Percentiles rank a stretch among this genome's conserved stretches.
Evolutionary conservation across 2,329 filamentous ascomycete genomes (phyloP).

Genomic region (Fusarium clavum): DNA sequence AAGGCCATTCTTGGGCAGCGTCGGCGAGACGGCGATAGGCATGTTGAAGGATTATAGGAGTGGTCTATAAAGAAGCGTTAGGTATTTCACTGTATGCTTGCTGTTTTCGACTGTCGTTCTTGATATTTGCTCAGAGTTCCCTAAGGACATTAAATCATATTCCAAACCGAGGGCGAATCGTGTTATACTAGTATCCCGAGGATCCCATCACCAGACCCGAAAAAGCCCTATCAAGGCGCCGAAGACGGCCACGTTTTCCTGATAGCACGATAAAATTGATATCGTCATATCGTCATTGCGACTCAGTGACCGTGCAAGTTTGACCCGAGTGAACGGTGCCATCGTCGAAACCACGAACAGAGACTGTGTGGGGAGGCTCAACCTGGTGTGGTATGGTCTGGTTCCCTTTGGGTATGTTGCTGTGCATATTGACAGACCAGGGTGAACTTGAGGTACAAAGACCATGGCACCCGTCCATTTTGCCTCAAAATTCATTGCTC

Average conservation of each 20-base stretch:
- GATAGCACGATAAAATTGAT: slow-evolving; percentile 22
- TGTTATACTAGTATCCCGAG: slow-evolving; percentile 36
- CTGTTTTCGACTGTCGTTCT: background rate
- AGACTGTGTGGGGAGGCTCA: slow-evolving; percentile 34
- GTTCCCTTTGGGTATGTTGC: slow-evolving; percentile 32
- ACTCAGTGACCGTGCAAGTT: slow-evolving; percentile 27
- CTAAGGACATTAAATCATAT: slow-evolving; percentile 19
- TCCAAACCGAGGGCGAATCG: slow-evolving; percentile 16
- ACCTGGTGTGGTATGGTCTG: slow-evolving; percentile 21
- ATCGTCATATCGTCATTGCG: slow-evolving; percentile 39
- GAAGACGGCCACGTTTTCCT: slow-evolving; percentile 35
- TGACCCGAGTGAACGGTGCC: slow-evolving; percentile 30
- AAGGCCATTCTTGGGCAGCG: slow-evolving; percentile 64
- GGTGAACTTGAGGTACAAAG: slow-evolving; percentile 35
- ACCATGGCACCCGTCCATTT: slow-evolving; percentile 36
- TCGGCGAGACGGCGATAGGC: slow-evolving; percentile 60
- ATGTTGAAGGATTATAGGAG: slow-evolving; percentile 51
- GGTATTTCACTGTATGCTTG: slow-evolving; percentile 10
- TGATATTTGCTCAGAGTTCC: slow-evolving; percentile 16
- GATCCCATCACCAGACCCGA: slow-evolving; percentile 2
- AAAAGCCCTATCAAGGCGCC: slow-evolving; percentile 36
- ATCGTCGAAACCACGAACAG: slow-evolving; percentile 26
- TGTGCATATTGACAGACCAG: slow-evolving; percentile 33
- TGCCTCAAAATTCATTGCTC: slow-evolving; percentile 22
- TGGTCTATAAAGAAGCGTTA: slow-evolving; percentile 13